Conservation (phyloP, 2,329 filamentous ascomycete genomes). For the Stachybotrys chartarum region DNA sequence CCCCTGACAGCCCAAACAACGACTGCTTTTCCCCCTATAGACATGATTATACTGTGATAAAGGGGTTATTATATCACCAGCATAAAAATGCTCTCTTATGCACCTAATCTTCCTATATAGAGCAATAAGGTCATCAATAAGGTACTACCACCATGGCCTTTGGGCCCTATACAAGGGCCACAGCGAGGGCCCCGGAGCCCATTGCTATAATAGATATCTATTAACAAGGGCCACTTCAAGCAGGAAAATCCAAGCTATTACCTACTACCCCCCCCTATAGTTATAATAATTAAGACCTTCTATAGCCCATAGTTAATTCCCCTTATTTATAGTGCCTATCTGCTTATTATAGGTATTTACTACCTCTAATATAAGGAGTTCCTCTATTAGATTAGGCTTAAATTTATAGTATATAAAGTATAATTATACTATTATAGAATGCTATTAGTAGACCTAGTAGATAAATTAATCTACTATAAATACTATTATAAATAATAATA, state of each 20-base stretch:
- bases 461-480: slow-evolving; percentile 1
- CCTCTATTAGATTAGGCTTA: slow-evolving; percentile 3
- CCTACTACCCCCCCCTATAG: too few species aligned
- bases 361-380: slow-evolving; percentile 1
- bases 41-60: too few species aligned
- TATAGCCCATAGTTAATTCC: slow-evolving; percentile 4
- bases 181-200: too few species aligned
- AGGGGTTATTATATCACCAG: too few species aligned
- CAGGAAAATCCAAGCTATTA: slow-evolving; percentile 9
- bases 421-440: not conserved
- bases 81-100: too few species aligned
- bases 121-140: too few species aligned
- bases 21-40: too few species aligned
- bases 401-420: slow-evolving; percentile 4
- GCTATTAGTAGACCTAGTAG: not conserved
- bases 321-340: slow-evolving; percentile 7
- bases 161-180: too few species aligned
- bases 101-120: too few species aligned
- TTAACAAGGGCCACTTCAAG: slow-evolving; percentile 5
- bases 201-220: slow-evolving; percentile 4
- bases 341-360: slow-evolving; percentile 4
- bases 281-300: too few species aligned
- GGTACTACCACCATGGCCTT: too few species aligned
- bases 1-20: too few species aligned
- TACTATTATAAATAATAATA: slow-evolving; percentile 6